phyloP scores from a whole-genome alignment of 2,329 filamentous ascomycete species.

The Alternaria hordeiaustralica region DNA sequence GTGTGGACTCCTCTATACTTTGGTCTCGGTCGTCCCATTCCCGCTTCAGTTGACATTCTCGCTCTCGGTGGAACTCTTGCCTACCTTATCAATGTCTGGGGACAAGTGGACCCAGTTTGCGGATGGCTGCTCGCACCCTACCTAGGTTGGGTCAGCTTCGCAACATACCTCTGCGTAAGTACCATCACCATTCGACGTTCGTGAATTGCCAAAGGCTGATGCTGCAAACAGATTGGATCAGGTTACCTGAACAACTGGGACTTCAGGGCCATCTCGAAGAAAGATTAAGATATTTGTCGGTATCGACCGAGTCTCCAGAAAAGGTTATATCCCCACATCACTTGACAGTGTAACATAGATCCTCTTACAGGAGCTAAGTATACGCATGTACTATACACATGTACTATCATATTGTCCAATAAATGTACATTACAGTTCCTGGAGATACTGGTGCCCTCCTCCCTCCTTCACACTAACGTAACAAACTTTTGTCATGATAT shows the following conservation, averaged over 20 bases:
- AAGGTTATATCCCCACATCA: background rate
- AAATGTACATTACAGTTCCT: background rate
- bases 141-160: slow-evolving; percentile 84
- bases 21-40: slow-evolving; percentile 71
- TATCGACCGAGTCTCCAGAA: background rate
- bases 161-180: slow-evolving; percentile 77
- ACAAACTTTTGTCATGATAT: background rate
- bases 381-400: background rate
- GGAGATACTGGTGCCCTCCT: background rate
- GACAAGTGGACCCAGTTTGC: slow-evolving; percentile 72
- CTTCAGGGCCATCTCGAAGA: slow-evolving; percentile 38
- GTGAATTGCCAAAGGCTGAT: slow-evolving; percentile 14
- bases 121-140: slow-evolving; percentile 82
- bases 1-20: slow-evolving; percentile 96
- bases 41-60: slow-evolving; percentile 77
- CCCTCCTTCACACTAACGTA: background rate
- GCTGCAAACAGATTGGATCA: slow-evolving; percentile 36
- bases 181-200: background rate
- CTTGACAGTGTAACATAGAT: background rate
- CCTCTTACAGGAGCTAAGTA: background rate
- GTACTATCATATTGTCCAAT: background rate
- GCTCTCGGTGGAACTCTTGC: slow-evolving; percentile 71
- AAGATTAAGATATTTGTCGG: slow-evolving; percentile 18
- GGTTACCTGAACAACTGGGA: slow-evolving; percentile 52
- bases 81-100: slow-evolving; percentile 79